These are phyloP conservation scores for Colletotrichum spinosum DNA, from an alignment of 2,329 filamentous ascomycete species.

Conservation along the genomic window DNA sequence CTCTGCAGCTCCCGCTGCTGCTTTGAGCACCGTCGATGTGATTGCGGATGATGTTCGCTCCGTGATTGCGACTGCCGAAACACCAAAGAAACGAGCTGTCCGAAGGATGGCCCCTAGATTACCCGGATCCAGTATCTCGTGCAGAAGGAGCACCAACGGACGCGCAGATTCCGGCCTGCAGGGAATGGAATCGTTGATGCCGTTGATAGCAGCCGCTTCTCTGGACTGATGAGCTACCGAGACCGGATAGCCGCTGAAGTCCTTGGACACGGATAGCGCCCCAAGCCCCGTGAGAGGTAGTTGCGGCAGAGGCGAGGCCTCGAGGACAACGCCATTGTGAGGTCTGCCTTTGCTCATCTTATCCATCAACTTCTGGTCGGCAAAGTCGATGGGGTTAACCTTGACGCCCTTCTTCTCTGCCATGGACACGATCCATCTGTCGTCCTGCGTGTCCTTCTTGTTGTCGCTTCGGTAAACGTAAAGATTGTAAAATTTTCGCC, in stretches of 20 bases:
- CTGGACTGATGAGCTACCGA: slow-evolving; percentile 74
- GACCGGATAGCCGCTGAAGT: slow-evolving; percentile 66
- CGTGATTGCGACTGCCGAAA: slow-evolving; percentile 84
- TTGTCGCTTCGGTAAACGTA: slow-evolving; percentile 78
- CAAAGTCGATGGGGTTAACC: slow-evolving; percentile 68
- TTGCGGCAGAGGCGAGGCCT: slow-evolving; percentile 85
- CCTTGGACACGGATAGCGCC: slow-evolving; percentile 50
- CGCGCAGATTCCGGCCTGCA: slow-evolving; percentile 59
- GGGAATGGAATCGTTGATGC: slow-evolving; percentile 65
- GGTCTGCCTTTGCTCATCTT: slow-evolving; percentile 86
- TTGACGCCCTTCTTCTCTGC: slow-evolving; percentile 63
- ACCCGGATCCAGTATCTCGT: slow-evolving; percentile 85
- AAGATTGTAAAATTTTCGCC: slow-evolving; percentile 84
- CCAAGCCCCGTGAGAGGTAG: slow-evolving; percentile 73
- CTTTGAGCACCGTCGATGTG: slow-evolving; percentile 84
- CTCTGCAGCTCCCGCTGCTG: slow-evolving; percentile 89
- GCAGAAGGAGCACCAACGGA: slow-evolving; percentile 79
- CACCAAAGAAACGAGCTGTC: slow-evolving; percentile 90
- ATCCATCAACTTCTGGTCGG: slow-evolving; percentile 78
- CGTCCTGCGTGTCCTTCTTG: slow-evolving; percentile 60
- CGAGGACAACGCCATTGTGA: slow-evolving; percentile 90
- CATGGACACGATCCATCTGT: slow-evolving; percentile 56
- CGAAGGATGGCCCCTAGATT: slow-evolving; percentile 93
- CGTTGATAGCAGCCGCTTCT: slow-evolving; percentile 82
- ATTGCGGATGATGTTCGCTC: slow-evolving; percentile 79